Percentiles rank a stretch among this genome's conserved stretches.
Conservation (phyloP, 2,329 filamentous ascomycete species). For the Fusarium armeniacum region DNA sequence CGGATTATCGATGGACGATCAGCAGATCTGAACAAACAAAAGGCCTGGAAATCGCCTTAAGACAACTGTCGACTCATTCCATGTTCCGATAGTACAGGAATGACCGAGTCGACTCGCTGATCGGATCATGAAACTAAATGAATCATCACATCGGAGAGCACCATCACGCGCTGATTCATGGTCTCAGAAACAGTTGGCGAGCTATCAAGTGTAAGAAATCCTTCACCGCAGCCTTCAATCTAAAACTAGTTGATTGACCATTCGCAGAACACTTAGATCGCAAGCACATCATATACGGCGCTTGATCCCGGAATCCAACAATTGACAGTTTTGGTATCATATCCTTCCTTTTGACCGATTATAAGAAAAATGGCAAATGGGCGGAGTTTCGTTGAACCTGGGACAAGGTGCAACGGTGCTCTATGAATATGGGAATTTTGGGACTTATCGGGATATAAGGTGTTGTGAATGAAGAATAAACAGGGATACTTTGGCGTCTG, state of each 20-base stretch:
- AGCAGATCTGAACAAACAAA: constrained; percentile 43
- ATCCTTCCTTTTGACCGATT: constrained; percentile 17
- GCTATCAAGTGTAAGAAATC: not conserved
- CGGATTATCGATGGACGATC: constrained; percentile 45
- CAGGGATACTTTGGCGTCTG: constrained; percentile 32
- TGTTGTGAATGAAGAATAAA: constrained; percentile 26
- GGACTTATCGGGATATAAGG: constrained; percentile 24
- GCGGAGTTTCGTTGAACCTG: constrained; percentile 33
- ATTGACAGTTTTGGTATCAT: constrained; percentile 25
- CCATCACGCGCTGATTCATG: not conserved
- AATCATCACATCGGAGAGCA: not conserved
- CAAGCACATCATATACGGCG: constrained; percentile 1
- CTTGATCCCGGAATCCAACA: not conserved
- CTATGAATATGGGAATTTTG: constrained; percentile 10
- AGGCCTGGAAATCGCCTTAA: not conserved
- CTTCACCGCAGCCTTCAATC: not conserved
- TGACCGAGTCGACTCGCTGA: not conserved
- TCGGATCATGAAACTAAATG: not conserved
- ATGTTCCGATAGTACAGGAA: not conserved
- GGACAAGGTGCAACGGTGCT: constrained; percentile 33
- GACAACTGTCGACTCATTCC: not conserved
- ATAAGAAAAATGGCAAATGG: constrained; percentile 8
- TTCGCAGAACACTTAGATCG: constrained; percentile 3
- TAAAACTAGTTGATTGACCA: not conserved
- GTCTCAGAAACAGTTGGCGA: not conserved